A percentile compares a stretch with the other conserved stretches of the same genome.
phyloP scores from a whole-genome alignment of 164 flowering plant genomes.

The Chimonanthus praecox region DNA sequence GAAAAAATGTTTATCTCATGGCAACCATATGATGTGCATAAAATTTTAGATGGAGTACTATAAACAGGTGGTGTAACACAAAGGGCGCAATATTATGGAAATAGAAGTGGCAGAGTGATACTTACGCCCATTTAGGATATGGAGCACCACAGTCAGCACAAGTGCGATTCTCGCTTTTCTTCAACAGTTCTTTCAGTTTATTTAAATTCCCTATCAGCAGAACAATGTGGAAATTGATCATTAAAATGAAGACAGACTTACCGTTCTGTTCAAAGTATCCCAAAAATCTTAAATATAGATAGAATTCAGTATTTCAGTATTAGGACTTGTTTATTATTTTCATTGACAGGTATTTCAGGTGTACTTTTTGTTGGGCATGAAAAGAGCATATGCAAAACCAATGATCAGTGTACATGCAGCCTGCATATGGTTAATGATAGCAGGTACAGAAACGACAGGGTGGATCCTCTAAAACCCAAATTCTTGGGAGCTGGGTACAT shows the following conservation, averaged over 20 bases:
- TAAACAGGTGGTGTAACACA: neutral
- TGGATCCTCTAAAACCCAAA: neutral
- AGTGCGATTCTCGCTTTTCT: constrained; percentile 58
- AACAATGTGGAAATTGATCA: neutral
- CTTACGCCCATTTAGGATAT: constrained; percentile 99
- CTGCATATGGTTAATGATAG: neutral
- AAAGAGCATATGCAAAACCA: neutral
- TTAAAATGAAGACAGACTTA: neutral
- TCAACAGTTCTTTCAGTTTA: constrained; percentile 66
- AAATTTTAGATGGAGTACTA: neutral
- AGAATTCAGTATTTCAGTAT: too few relatives aligned
- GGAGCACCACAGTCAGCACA: constrained; percentile 98
- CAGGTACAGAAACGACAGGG: neutral
- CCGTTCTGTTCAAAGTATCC: neutral
- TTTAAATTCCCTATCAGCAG: constrained; percentile 46
- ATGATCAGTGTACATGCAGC: neutral
- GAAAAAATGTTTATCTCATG: neutral
- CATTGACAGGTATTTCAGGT: neutral
- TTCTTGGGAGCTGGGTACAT: neutral
- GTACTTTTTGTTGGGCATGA: neutral
- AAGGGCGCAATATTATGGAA: neutral
- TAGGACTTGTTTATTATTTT: neutral
- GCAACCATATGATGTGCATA: neutral
- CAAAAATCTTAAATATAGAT: neutral
- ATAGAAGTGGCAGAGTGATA: constrained; percentile 3